A percentile compares a stretch with the other conserved stretches of the same genome.
Evolutionary conservation across 352 stramenopile species (phyloP).

Genomic region (Pythium rishiriense): DNA sequence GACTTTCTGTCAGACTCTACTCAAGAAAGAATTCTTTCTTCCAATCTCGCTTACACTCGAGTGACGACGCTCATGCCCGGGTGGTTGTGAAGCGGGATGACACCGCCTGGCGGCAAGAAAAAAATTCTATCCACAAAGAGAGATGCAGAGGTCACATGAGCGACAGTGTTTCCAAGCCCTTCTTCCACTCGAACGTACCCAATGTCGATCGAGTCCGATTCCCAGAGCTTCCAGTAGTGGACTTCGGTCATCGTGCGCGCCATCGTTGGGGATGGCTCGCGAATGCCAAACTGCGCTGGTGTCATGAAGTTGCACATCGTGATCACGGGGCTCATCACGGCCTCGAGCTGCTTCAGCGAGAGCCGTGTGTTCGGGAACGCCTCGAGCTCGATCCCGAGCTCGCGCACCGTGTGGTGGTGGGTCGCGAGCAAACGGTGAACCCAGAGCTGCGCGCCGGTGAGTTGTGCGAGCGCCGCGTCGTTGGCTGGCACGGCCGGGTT

Average conservation of each 20-base stretch:
- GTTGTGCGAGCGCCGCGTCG: conserved; percentile 44
- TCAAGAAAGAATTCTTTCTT: not conserved
- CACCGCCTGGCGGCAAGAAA: conserved; percentile 75
- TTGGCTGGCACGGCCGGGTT: conserved; percentile 18
- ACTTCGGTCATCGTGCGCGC: conserved; percentile 73
- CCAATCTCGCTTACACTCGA: conserved; percentile 53
- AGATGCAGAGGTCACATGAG: not conserved
- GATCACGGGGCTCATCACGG: conserved; percentile 61
- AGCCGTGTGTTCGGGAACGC: conserved; percentile 72
- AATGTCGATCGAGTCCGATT: conserved; percentile 82
- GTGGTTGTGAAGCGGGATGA: conserved; percentile 83
- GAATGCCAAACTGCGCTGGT: conserved; percentile 72
- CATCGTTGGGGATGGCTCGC: conserved; percentile 62
- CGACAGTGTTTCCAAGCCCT: not conserved
- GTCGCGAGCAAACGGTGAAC: conserved; percentile 67
- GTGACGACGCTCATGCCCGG: conserved; percentile 85
- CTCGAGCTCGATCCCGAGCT: conserved; percentile 44
- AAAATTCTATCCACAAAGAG: too few relatives aligned
- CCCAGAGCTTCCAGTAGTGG: conserved; percentile 87
- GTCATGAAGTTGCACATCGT: conserved; percentile 53
- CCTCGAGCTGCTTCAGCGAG: conserved; percentile 74
- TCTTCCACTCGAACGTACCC: conserved; percentile 31
- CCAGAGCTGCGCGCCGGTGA: conserved; percentile 67
- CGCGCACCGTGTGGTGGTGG: conserved; percentile 58
- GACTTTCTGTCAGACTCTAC: conserved; percentile 5